These are phyloP conservation scores for Cystobasidium pallidum DNA, from an alignment of 1,284 basidiomycete genomes.

Conservation along the genomic window DNA sequence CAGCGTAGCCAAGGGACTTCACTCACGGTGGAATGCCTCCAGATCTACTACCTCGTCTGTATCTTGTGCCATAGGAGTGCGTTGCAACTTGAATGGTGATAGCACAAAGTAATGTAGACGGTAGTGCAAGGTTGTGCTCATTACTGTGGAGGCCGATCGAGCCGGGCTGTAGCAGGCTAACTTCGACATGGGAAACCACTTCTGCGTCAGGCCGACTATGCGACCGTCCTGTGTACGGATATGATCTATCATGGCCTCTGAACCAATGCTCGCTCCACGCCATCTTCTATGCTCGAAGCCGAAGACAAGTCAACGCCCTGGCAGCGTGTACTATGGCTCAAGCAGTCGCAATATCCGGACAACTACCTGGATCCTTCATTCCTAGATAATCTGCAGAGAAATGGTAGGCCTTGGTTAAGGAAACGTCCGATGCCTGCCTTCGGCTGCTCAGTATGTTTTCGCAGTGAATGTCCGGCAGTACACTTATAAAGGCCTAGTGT, in stretches of 20 bases:
- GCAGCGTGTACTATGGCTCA: slow-evolving; percentile 45
- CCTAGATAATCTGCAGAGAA: slow-evolving; percentile 50
- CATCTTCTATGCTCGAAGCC: slow-evolving; percentile 30
- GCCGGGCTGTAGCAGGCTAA: no score
- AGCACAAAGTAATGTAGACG: neutral
- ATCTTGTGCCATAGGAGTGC: slow-evolving; percentile 26
- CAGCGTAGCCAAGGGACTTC: no score
- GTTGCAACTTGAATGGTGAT: neutral
- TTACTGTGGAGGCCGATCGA: no score
- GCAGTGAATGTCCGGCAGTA: slow-evolving; percentile 75
- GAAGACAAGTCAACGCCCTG: slow-evolving; percentile 40
- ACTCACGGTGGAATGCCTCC: slow-evolving; percentile 42
- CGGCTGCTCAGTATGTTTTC: slow-evolving; percentile 47
- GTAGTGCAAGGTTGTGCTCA: neutral
- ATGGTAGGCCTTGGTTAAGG: slow-evolving; percentile 48
- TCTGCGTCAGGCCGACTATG: no score
- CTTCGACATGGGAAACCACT: neutral
- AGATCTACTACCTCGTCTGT: slow-evolving; percentile 30
- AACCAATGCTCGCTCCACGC: neutral
- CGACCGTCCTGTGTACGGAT: no score
- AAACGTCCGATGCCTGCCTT: neutral
- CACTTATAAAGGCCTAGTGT: slow-evolving; percentile 72
- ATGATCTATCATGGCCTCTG: no score
- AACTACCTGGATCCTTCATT: slow-evolving; percentile 51
- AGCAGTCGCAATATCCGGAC: slow-evolving; percentile 51